Percentiles rank a stretch among this genome's conserved stretches.
These are phyloP conservation scores for Calonectria henricotiae DNA, from an alignment of 2,329 filamentous ascomycete species.

Conservation along the genomic window DNA sequence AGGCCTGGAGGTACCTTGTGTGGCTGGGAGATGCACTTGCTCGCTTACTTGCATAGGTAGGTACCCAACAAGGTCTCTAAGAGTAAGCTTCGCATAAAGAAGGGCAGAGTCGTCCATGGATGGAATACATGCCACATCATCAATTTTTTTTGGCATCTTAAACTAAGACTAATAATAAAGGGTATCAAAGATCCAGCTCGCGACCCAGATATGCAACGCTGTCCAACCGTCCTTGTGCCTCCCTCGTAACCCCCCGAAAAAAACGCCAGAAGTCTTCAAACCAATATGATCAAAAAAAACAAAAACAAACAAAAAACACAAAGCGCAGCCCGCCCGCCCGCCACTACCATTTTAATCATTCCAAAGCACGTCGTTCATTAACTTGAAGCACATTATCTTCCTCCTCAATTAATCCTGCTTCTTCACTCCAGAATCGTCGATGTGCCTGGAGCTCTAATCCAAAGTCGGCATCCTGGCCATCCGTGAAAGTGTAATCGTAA, in stretches of 20 bases:
- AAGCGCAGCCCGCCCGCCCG: conserved; percentile 22
- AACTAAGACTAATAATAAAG: conserved; percentile 24
- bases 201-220: conserved; percentile 25
- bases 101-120: background rate
- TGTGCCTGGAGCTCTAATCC: conserved; percentile 58
- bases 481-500: conserved; percentile 54
- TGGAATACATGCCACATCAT: conserved; percentile 2
- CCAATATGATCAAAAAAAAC: background rate
- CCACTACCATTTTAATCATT: conserved; percentile 38
- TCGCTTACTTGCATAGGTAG: conserved; percentile 25
- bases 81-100: background rate
- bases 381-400: conserved; percentile 54
- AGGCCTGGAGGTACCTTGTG: conserved; percentile 11
- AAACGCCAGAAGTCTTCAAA: conserved; percentile 22
- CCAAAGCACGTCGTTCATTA: conserved; percentile 47
- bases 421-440: conserved; percentile 56
- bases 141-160: background rate
- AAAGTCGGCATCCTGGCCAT: conserved; percentile 55
- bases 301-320: background rate
- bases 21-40: conserved; percentile 21
- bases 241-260: conserved; percentile 21
- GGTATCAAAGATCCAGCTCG: conserved; percentile 36
- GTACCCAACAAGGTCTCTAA: background rate
- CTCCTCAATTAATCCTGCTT: conserved; percentile 59
- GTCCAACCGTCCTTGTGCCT: conserved; percentile 3